Evolutionary conservation across 257 asterid species (phyloP).

Genomic region (Solanum neorickii): DNA sequence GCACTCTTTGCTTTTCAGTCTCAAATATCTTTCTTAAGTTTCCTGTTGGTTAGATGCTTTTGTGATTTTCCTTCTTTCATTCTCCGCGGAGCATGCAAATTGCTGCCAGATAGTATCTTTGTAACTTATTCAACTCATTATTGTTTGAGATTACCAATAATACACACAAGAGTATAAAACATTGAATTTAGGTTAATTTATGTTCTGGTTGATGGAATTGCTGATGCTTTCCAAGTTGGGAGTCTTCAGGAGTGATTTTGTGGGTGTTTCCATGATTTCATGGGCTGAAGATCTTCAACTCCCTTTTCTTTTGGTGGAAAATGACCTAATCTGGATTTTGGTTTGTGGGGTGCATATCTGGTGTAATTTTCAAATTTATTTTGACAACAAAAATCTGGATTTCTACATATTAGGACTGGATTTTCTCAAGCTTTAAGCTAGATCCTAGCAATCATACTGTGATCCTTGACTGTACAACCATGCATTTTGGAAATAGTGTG

Average conservation of each 20-base stretch:
- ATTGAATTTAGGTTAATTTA: not conserved
- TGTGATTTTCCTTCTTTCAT: not conserved
- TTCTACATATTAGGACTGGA: not conserved
- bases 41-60: not conserved
- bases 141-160: not conserved
- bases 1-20: conserved; percentile 5
- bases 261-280: not conserved
- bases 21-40: not conserved
- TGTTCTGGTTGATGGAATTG: not conserved
- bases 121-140: not conserved
- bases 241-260: not conserved
- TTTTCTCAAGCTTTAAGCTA: not conserved
- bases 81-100: not conserved
- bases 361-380: not conserved
- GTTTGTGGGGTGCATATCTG: not conserved
- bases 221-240: not conserved
- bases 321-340: not conserved
- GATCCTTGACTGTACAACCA: not conserved
- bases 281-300: not conserved
- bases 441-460: not conserved
- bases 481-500: not conserved
- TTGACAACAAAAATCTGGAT: not conserved
- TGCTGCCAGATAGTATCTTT: not conserved
- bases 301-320: not conserved
- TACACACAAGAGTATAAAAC: not conserved